These are phyloP conservation scores for Achaetomiella virescens DNA, from an alignment of 495 filamentous ascomycete species.

Conservation along the genomic window DNA sequence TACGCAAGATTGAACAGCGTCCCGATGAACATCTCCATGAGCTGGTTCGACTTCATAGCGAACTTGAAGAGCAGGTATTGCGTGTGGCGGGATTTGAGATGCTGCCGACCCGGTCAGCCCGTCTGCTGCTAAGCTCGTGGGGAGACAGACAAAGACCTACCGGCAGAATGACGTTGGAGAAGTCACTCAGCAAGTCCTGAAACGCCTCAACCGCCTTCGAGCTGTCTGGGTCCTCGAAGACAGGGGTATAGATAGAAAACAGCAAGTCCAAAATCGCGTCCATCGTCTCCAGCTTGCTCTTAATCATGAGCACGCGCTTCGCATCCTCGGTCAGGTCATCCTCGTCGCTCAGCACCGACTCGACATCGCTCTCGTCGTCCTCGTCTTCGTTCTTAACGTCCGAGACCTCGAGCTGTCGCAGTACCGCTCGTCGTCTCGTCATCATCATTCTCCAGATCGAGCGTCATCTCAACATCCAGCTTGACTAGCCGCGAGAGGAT, in stretches of 20 bases:
- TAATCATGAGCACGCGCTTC: conserved; percentile 54
- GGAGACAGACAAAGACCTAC: conserved; percentile 67
- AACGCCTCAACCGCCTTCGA: conserved; percentile 49
- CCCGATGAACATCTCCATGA: conserved; percentile 76
- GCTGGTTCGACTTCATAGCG: conserved; percentile 63
- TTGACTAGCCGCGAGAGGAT: conserved; percentile 81
- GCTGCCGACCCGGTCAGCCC: conserved; percentile 11
- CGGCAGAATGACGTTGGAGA: conserved; percentile 77
- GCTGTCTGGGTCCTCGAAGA: conserved; percentile 53
- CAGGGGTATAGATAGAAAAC: conserved; percentile 70
- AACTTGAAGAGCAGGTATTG: conserved; percentile 75
- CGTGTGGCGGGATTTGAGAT: conserved; percentile 30
- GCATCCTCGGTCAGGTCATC: conserved; percentile 45
- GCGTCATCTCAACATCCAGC: conserved; percentile 85
- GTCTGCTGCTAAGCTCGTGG: not conserved
- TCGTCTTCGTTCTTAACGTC: conserved; percentile 48
- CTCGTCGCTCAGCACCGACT: conserved; percentile 41
- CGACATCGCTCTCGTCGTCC: conserved; percentile 54
- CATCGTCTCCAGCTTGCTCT: conserved; percentile 80
- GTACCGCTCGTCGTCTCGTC: conserved; percentile 45
- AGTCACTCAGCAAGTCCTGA: conserved; percentile 72
- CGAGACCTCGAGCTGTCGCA: conserved; percentile 32
- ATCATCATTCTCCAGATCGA: conserved; percentile 68
- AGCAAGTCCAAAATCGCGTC: conserved; percentile 86
- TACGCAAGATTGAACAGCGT: conserved; percentile 58